A percentile compares a stretch with the other conserved stretches of the same genome.
These are phyloP conservation scores for Melaleuca quinquenervia DNA, from an alignment of 345 rosid genomes.

Conservation along the genomic window DNA sequence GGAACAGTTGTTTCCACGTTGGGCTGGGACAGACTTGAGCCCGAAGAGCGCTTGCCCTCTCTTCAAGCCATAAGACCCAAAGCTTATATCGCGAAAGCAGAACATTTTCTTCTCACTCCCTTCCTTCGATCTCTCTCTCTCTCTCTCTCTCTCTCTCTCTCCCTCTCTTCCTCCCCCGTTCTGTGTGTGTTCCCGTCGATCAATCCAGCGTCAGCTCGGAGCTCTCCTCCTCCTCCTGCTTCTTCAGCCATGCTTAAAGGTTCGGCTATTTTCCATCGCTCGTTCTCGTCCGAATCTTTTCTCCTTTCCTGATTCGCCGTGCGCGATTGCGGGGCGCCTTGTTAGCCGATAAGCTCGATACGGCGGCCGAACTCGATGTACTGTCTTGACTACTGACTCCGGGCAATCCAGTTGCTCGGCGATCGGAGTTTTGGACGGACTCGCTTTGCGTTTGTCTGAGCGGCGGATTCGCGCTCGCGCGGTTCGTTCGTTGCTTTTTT, in stretches of 20 bases:
- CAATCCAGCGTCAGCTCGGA: neutral
- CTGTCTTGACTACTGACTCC: neutral
- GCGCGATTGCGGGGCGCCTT: neutral
- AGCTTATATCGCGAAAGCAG: neutral
- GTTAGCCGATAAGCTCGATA: neutral
- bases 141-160: conserved; percentile 3
- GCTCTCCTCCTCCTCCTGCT: neutral
- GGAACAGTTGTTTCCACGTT: neutral
- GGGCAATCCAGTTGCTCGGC: neutral
- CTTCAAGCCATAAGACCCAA: conserved; percentile 35
- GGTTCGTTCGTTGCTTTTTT: neutral
- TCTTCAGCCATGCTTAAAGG: conserved; percentile 52
- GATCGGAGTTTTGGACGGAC: neutral
- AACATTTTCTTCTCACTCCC: neutral
- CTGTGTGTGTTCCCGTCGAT: neutral
- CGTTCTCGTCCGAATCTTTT: neutral
- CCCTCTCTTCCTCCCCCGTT: neutral
- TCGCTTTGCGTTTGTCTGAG: neutral
- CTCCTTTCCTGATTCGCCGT: neutral
- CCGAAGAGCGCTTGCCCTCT: conserved; percentile 20
- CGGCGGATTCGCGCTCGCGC: neutral
- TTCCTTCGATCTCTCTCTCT: conserved; percentile 1
- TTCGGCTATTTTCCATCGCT: conserved; percentile 4
- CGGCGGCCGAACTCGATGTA: neutral
- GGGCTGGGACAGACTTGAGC: neutral